Evolutionary conservation across 1,139 yeast genomes (phyloP), one percentile per base, ranked within the genome.

Genomic region (Saccharomycopsis phalli): DNA sequence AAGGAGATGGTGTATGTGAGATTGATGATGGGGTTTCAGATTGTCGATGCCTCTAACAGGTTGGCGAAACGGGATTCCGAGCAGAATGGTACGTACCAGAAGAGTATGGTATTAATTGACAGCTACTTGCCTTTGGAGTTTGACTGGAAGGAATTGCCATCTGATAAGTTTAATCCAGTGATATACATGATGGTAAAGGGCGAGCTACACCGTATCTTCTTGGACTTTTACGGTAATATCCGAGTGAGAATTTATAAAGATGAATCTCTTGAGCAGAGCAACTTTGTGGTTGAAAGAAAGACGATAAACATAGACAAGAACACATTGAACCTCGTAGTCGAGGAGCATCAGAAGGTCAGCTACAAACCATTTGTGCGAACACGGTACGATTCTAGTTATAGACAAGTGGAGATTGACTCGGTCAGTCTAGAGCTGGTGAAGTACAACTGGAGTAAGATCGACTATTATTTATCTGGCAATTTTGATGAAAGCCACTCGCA

Each of bases 381-480:
- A 0, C 65, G 93, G 45, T 84, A 83, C 55, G 88, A 86, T 26
- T 76, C 71, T 34, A 69, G 65, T 13, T 87, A 80, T 53, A 61
- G 73, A n/a, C 66, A 71, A 2, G 70, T 84, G 1, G 65, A 64
- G 44, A 69, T 80, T 6, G 77, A 76, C 49, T 73, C 77, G 3
- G 62, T 74, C 16, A 71, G 71, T 41, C 66, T 65, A 3, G 65
- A 66, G 34, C 70, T 82, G 1, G 61, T 73, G 33, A 65, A 68
- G 14, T 73, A 76, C 48, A 87, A 88, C 49, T 93, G 98, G 98
- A 88, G 88, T 52, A 81, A 80, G 48, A 68, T 87, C 47, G 99
- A 93, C 60, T 96, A 87, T 55, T 70, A 75, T 20, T 60, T 91
- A 19, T 95, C 97, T 1, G 98, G 98, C 0, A 45, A 45, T 16